Evolutionary conservation across 805 yeast species (phyloP), one percentile per base, ranked within the genome.

Genomic region (Candida oleophila): DNA sequence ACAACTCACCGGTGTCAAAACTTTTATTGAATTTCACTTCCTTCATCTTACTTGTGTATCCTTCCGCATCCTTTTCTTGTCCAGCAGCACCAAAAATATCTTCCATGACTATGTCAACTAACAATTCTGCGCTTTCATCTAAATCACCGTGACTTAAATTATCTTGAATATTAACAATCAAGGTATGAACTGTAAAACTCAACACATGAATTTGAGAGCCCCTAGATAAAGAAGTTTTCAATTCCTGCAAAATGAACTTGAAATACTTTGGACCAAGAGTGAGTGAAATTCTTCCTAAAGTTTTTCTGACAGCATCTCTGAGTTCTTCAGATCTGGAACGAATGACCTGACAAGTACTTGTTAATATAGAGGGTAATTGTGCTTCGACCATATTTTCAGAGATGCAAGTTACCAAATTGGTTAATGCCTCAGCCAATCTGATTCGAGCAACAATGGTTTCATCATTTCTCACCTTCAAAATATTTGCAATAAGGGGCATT

Each of bases 131-230:
- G 9, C 81, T 74, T 12, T 80, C 83, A 62, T 90, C 94, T 38
- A 92, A 68, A 49, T 88, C 96, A 5, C 96, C 95, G 52, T 80
- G 86, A 0, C 59, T 48, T 38, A 88, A 64, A 3, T 54, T 49
- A 3, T 65, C 71, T 4, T 69, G 62, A 53, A 87, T 66, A 7
- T 80, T 74, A 1, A 78, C 78, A 44, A 94, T 65, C 34, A 92
- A 66, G 42, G 82, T 73, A 64, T 94, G 97, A 3, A 89, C 80
- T 1, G 97, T 88, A 66, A 73, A 94, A 58, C 97, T 89, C 55
- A 94, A 78, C 48, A 94, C 89, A 66, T 94, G 99, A 44, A 90
- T 80, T 61, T 94, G 98, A 12, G 96, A 88, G 21, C 99, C 99
- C 59, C 95, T 76, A 3, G 85, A 77, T 45, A 92, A 72, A 0